Base-by-base conservation (phyloP, 441 rosid genomes). In the Croton laevigatus region DNA sequence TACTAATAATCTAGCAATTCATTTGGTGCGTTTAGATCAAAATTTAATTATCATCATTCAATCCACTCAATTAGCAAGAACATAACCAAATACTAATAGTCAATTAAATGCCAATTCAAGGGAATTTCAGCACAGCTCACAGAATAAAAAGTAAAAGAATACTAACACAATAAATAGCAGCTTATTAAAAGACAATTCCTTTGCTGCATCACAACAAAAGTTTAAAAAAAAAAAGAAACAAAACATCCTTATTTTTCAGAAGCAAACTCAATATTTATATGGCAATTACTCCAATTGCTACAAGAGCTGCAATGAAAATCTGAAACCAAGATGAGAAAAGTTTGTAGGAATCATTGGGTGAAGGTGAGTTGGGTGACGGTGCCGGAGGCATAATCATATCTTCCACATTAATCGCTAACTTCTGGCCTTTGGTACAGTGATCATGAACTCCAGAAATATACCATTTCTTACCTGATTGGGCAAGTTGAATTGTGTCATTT, bases 371-470 rank as follows among this genome's bases (percentile, higher is more conserved):
- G 3, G 73, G 20, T 12, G 52, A 10, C 0, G 84, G 80, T 13
- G 68, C 37, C 0, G 80, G 72, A 17, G 19, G 8, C 32, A 27
- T 27, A 27, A 27, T 27, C 32, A 27, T 27, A 27, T 27, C 32
- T 1, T 48, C 14, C 0, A 82, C 84, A 0, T 34, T 57, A 34
- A 83, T 76, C 20, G 45, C 72, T 0, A 85, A 72, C 81, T 85
- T 87, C 73, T 69, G 73, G 45, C 82, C 78, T 12, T 6, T 13
- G 0, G 6, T 5, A 0, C 89, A 80, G 55, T 85, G 89, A 7
- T 38, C 20, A 0, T 16, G 27, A 2, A 9, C 7, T 1, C 87
- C 83, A 8, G 87, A 83, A 57, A 87, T 77, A 76, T 80, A 87
- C 85, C 88, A 76, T 64, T 84, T 81, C 14, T 69, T 75, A 17